Conservation (phyloP, 169 alveolate genomes). For the Plasmodium inui region DNA sequence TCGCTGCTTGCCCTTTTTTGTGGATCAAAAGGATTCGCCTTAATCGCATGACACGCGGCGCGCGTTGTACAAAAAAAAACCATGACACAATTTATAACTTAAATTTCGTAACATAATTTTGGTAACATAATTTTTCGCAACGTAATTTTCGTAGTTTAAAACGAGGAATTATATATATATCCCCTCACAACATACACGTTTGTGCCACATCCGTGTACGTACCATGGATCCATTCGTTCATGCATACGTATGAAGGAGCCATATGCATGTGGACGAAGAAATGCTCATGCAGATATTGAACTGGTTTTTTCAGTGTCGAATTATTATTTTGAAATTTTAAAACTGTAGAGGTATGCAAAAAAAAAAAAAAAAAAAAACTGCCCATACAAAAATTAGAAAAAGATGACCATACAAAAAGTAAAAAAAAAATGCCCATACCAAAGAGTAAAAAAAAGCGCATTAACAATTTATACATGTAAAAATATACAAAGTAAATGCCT, state of each 20-base stretch:
- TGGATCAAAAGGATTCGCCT: background rate
- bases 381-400: background rate
- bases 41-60: background rate
- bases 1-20: background rate
- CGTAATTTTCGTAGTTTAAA: background rate
- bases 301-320: background rate
- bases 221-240: background rate
- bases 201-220: background rate
- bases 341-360: background rate
- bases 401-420: no score
- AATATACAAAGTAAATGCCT: background rate
- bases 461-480: background rate
- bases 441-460: background rate
- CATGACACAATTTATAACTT: background rate
- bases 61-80: background rate
- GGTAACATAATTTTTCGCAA: background rate
- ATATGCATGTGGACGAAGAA: background rate
- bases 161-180: background rate
- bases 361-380: slow-evolving; percentile 11
- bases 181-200: background rate
- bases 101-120: background rate
- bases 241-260: background rate
- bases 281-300: background rate
- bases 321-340: background rate
- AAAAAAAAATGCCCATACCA: background rate